phyloP scores from a whole-genome alignment of 129 eudicot genomes.

The Apium graveolens region DNA sequence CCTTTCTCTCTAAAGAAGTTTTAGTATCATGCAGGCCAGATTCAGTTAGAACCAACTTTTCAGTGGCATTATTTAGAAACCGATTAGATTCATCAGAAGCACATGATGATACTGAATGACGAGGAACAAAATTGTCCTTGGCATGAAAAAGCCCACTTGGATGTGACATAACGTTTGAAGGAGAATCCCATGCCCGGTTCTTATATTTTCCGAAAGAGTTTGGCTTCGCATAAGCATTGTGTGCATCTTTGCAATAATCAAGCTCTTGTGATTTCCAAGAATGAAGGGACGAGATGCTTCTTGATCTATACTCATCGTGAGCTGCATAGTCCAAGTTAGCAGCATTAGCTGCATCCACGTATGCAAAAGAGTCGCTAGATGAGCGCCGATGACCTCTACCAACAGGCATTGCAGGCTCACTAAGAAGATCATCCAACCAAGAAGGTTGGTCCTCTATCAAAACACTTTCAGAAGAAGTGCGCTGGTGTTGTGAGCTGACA shows the following conservation, averaged over 20 bases:
- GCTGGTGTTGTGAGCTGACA: slow-evolving; percentile 63
- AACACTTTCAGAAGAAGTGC: slow-evolving; percentile 91
- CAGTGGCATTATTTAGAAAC: slow-evolving; percentile 33
- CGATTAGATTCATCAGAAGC: slow-evolving; percentile 48
- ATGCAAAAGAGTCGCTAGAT: slow-evolving; percentile 91
- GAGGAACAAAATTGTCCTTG: slow-evolving; percentile 34
- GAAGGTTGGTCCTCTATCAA: slow-evolving; percentile 91
- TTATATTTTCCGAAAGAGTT: slow-evolving; percentile 36
- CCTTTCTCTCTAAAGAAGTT: slow-evolving; percentile 50
- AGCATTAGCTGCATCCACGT: slow-evolving; percentile 51
- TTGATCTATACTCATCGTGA: slow-evolving; percentile 51
- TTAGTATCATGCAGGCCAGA: slow-evolving; percentile 48
- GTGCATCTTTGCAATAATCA: slow-evolving; percentile 43
- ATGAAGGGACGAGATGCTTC: slow-evolving; percentile 34
- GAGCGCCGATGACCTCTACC: slow-evolving; percentile 93
- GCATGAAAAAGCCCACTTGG: slow-evolving; percentile 41
- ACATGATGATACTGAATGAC: slow-evolving; percentile 28
- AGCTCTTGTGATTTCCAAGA: slow-evolving; percentile 77
- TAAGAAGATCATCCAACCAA: slow-evolving; percentile 94
- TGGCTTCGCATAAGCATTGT: slow-evolving; percentile 29
- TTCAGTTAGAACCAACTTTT: slow-evolving; percentile 52
- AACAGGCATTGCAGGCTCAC: slow-evolving; percentile 93
- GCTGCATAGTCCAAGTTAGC: slow-evolving; percentile 46
- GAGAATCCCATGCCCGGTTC: slow-evolving; percentile 53
- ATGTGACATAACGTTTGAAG: slow-evolving; percentile 27